Evolutionary conservation across 2,329 filamentous ascomycete genomes (phyloP).

Genomic region (Claviceps maximensis): DNA sequence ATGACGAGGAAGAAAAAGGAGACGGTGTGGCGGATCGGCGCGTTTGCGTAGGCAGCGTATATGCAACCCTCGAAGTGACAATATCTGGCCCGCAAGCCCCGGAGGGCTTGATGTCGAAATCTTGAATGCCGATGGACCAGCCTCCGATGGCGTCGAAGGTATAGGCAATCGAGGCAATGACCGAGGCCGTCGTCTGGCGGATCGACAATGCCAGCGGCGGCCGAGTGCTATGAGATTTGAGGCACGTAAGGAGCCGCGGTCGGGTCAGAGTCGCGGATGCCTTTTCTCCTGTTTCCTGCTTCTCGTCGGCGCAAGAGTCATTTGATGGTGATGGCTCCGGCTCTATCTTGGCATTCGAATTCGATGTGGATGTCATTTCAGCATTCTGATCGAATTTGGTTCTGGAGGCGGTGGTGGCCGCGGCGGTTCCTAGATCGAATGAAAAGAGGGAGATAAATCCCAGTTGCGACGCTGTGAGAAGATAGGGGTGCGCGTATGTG

Average conservation of each 20-base stretch:
- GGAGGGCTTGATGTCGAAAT: slow-evolving; percentile 49
- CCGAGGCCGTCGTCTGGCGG: slow-evolving; percentile 46
- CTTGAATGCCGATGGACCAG: slow-evolving; percentile 88
- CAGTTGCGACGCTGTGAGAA: slow-evolving; percentile 63
- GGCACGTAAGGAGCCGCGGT: slow-evolving; percentile 52
- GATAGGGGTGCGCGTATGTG: slow-evolving; percentile 60
- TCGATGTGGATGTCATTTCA: neutral
- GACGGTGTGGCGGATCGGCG: slow-evolving; percentile 10
- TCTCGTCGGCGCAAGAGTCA: neutral
- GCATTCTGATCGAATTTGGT: neutral
- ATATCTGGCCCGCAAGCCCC: slow-evolving; percentile 14
- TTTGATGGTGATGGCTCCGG: neutral
- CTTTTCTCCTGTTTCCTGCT: neutral
- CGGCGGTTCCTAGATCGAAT: slow-evolving; percentile 27
- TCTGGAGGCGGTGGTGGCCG: too few relatives aligned
- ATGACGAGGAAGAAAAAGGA: neutral
- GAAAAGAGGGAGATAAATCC: slow-evolving; percentile 67
- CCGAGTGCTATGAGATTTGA: slow-evolving; percentile 68
- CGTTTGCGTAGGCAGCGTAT: slow-evolving; percentile 20
- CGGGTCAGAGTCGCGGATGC: slow-evolving; percentile 7
- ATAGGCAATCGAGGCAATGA: slow-evolving; percentile 79
- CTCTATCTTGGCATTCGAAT: neutral
- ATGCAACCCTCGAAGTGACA: slow-evolving; percentile 24
- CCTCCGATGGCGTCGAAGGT: slow-evolving; percentile 65
- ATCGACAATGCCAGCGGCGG: slow-evolving; percentile 74